Percentiles rank a stretch among this genome's conserved stretches.
These are phyloP conservation scores for Backusella parvicylindrica DNA, from an alignment of 192 early-diverging fungal genomes.

Conservation along the genomic window DNA sequence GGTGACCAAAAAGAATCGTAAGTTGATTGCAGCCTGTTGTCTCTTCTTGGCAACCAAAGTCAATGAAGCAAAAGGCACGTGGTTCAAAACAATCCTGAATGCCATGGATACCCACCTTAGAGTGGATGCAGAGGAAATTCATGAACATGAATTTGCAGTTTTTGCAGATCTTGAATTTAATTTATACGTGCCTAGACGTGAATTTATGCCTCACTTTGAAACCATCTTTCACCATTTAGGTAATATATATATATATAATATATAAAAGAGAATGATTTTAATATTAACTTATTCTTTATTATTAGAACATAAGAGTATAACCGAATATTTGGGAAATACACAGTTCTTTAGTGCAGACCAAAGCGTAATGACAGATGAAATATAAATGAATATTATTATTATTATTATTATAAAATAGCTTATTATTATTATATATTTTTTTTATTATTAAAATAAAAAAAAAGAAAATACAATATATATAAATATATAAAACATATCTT, in stretches of 20 bases:
- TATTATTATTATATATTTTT: too few species aligned
- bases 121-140: constrained; percentile 72
- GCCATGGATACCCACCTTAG: constrained; percentile 73
- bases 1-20: constrained; percentile 70
- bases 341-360: constrained; percentile 4
- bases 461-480: neutral
- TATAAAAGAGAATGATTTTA: neutral
- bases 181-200: constrained; percentile 79
- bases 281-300: neutral
- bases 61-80: constrained; percentile 77
- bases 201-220: constrained; percentile 93
- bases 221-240: constrained; percentile 69
- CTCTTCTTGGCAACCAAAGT: constrained; percentile 81
- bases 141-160: constrained; percentile 86
- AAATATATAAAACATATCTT: neutral
- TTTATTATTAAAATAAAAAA: neutral
- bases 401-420: too few species aligned
- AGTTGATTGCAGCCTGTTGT: constrained; percentile 73
- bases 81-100: constrained; percentile 59
- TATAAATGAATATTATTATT: too few species aligned
- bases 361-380: neutral
- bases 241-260: neutral
- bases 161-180: constrained; percentile 91
- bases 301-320: constrained; percentile 24
- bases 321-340: constrained; percentile 7